These are phyloP conservation scores for Leccinum pellstonianum DNA, from an alignment of 768 basidiomycete species.

Conservation along the genomic window DNA sequence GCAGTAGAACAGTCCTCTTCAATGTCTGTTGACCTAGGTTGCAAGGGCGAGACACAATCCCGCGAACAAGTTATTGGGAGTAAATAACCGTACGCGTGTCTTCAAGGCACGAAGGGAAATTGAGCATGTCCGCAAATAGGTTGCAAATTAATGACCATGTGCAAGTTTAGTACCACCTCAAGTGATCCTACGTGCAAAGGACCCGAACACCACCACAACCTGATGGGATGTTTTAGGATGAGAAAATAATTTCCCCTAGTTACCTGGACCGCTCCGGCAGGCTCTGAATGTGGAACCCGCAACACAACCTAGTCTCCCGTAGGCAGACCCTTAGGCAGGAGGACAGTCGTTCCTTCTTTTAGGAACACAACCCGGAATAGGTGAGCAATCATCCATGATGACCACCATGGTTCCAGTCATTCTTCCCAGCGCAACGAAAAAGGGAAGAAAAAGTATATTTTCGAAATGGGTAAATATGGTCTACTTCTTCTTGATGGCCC, in stretches of 20 bases:
- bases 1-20: too few relatives aligned
- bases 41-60: neutral
- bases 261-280: neutral
- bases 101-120: neutral
- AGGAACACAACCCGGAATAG: too few relatives aligned
- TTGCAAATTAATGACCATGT: neutral
- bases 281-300: neutral
- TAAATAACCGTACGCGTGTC: too few relatives aligned
- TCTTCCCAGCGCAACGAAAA: neutral
- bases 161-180: neutral
- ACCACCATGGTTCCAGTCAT: neutral
- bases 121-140: neutral
- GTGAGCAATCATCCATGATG: neutral
- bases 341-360: too few relatives aligned
- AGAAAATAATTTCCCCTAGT: neutral
- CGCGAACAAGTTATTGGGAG: too few relatives aligned
- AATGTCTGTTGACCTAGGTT: neutral
- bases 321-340: too few relatives aligned
- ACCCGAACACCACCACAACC: neutral
- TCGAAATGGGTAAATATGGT: conserved; percentile 12
- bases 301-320: too few relatives aligned
- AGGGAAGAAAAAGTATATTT: conserved; percentile 5
- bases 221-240: neutral
- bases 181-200: neutral
- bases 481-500: conserved; percentile 95